These are phyloP conservation scores for Alternaria consortialis DNA, from an alignment of 2,329 filamentous ascomycete species.

Conservation along the genomic window DNA sequence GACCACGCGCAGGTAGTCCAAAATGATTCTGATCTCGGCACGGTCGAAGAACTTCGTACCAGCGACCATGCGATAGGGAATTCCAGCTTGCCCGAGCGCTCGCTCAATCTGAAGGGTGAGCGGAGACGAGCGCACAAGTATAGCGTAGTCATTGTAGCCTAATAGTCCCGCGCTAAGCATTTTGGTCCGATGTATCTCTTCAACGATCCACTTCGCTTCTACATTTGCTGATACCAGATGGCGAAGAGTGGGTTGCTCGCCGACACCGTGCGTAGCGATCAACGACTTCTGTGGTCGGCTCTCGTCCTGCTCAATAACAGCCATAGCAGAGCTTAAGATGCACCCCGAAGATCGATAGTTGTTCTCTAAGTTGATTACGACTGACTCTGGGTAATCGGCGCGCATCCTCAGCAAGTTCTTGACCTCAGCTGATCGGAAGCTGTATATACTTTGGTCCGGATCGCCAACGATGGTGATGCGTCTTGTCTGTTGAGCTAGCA, in stretches of 20 bases:
- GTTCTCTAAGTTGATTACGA: conserved; percentile 86
- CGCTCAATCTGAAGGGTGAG: conserved; percentile 88
- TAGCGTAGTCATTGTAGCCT: conserved; percentile 79
- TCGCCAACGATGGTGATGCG: conserved; percentile 96
- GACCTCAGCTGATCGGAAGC: conserved; percentile 92
- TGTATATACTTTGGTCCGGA: conserved; percentile 97
- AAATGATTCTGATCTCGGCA: conserved; percentile 82
- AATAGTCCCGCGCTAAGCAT: conserved; percentile 78
- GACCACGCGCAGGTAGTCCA: conserved; percentile 89
- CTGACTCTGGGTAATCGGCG: conserved; percentile 76
- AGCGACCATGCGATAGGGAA: conserved; percentile 92
- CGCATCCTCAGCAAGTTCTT: conserved; percentile 85
- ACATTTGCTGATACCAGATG: conserved; percentile 72
- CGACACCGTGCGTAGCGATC: conserved; percentile 79
- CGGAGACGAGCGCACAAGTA: conserved; percentile 84
- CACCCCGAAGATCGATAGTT: conserved; percentile 93
- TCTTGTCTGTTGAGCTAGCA: conserved; percentile 76
- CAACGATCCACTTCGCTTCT: conserved; percentile 89
- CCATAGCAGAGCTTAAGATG: conserved; percentile 81
- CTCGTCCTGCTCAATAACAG: conserved; percentile 89
- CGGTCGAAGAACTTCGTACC: conserved; percentile 93
- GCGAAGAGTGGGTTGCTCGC: conserved; percentile 81
- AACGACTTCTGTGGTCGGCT: conserved; percentile 81
- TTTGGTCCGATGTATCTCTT: conserved; percentile 77
- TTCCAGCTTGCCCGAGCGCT: conserved; percentile 78